Percentiles rank a stretch among this genome's conserved stretches.
phyloP scores from a whole-genome alignment of 2,329 filamentous ascomycete species.

The Tympanopsis confertula region DNA sequence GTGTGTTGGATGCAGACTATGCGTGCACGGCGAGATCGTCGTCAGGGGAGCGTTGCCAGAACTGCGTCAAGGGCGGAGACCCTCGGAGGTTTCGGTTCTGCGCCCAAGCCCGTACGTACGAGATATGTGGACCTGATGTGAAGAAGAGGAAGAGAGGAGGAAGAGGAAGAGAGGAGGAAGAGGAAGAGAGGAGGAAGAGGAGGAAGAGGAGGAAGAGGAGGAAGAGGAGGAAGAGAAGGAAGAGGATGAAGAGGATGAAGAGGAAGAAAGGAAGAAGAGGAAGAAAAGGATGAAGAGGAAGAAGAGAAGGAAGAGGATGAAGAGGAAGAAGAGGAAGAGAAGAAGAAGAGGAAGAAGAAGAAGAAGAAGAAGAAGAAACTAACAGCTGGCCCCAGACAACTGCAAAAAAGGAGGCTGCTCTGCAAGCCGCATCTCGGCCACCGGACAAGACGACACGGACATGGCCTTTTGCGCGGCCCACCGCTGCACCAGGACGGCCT shows the following conservation, averaged over 20 bases:
- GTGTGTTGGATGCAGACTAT: neutral
- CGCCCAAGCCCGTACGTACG: neutral
- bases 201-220: no score
- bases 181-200: no score
- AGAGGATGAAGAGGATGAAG: no score
- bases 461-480: neutral
- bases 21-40: neutral
- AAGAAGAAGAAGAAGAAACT: no score
- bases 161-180: no score
- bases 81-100: neutral
- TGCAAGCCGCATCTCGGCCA: neutral
- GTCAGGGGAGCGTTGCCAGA: neutral
- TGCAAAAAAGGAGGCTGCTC: neutral
- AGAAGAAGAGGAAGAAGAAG: no score
- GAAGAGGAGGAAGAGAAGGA: no score
- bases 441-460: neutral
- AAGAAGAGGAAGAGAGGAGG: neutral
- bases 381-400: neutral
- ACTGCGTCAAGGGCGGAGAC: neutral
- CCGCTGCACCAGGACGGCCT: neutral
- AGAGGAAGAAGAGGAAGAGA: no score
- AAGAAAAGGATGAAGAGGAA: no score
- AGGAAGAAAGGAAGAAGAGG: no score
- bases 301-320: no score
- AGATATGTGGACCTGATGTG: neutral